phyloP scores from a whole-genome alignment of 2,329 filamentous ascomycete genomes.

The Colletotrichum sansevieriae region DNA sequence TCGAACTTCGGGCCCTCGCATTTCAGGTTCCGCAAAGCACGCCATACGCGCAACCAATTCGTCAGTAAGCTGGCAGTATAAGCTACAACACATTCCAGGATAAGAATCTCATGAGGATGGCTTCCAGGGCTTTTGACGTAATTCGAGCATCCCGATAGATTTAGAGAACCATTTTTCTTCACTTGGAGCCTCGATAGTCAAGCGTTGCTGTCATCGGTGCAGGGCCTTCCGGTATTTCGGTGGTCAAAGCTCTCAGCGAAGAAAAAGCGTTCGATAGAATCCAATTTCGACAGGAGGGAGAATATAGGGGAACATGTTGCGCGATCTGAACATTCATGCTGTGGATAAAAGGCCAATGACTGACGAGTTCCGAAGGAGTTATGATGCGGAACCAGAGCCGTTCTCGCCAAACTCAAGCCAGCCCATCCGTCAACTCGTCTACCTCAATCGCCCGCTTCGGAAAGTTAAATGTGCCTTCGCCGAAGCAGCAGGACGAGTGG shows the following conservation, averaged over 20 bases:
- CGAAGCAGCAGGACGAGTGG: slow-evolving; percentile 50
- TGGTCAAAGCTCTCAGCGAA: slow-evolving; percentile 68
- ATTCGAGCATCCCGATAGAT: too few relatives aligned
- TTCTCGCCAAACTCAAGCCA: slow-evolving; percentile 55
- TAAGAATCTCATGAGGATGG: too few relatives aligned
- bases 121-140: too few relatives aligned
- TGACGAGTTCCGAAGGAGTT: slow-evolving; percentile 59
- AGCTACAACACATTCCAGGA: background rate
- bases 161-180: too few relatives aligned
- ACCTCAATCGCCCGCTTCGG: slow-evolving; percentile 52
- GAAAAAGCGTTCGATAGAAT: slow-evolving; percentile 68
- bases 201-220: slow-evolving; percentile 68
- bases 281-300: slow-evolving; percentile 69
- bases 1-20: slow-evolving; percentile 1
- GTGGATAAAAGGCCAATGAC: slow-evolving; percentile 49
- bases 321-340: slow-evolving; percentile 27
- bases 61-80: slow-evolving; percentile 2
- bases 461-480: slow-evolving; percentile 57
- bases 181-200: slow-evolving; percentile 9
- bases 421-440: slow-evolving; percentile 54
- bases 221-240: slow-evolving; percentile 69
- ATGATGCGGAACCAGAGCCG: slow-evolving; percentile 58
- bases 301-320: slow-evolving; percentile 69
- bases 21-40: slow-evolving; percentile 4
- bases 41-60: slow-evolving; percentile 19